Percentiles rank a stretch among this genome's conserved stretches.
phyloP scores from a whole-genome alignment of 2,329 filamentous ascomycete species.

The Apiospora malaysiana region DNA sequence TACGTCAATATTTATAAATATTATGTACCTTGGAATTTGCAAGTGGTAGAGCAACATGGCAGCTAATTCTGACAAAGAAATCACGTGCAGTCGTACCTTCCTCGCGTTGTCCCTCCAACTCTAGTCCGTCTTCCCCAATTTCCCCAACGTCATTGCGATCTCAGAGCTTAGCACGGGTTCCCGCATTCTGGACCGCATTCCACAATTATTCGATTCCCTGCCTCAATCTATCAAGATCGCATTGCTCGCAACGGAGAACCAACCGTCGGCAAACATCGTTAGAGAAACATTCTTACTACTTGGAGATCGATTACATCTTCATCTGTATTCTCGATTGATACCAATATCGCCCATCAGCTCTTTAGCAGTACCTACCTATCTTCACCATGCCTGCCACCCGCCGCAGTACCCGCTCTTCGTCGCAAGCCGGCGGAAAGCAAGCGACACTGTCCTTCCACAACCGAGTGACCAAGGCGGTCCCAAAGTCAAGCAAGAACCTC shows the following conservation, averaged over 20 bases:
- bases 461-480: slow-evolving; percentile 59
- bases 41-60: neutral
- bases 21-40: neutral
- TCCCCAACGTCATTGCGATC: slow-evolving; percentile 24
- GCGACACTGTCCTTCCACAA: slow-evolving; percentile 64
- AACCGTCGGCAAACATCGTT: neutral
- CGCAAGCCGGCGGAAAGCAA: slow-evolving; percentile 51
- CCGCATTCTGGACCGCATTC: neutral
- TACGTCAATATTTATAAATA: neutral
- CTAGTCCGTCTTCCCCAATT: neutral
- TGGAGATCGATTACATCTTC: neutral
- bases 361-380: neutral
- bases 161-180: neutral
- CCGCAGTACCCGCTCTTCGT: slow-evolving; percentile 36
- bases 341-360: neutral
- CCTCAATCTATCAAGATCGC: slow-evolving; percentile 4
- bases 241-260: neutral
- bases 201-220: neutral
- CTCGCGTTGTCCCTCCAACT: slow-evolving; percentile 27
- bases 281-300: neutral
- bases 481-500: slow-evolving; percentile 51
- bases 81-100: slow-evolving; percentile 24
- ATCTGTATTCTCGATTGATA: neutral
- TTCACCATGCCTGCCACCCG: slow-evolving; percentile 24
- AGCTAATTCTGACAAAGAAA: neutral